Base-by-base conservation (phyloP, 495 filamentous ascomycete species). In the Jackrogersella minutella region DNA sequence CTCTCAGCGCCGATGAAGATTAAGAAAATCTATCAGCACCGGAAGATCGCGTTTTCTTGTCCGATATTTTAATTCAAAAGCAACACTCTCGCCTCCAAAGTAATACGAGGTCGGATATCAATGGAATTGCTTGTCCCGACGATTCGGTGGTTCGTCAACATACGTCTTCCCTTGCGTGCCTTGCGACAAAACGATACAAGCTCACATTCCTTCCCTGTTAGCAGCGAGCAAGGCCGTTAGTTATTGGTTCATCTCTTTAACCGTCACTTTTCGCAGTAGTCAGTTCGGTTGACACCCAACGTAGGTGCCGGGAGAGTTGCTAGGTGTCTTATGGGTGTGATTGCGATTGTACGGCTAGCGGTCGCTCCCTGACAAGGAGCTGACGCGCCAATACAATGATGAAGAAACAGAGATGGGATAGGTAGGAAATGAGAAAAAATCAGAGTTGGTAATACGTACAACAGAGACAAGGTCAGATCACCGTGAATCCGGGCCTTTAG, bases 401-500 rank as follows among this genome's bases (percentile, higher is more conserved):
- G 33, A 58, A 63, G 50, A 31, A 52, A 24, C 21, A 34, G 31
- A 9, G 50, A 58, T 39, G 1, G 49, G 47, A 17, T 22, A 31
- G 14, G 47, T 36, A 41, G 24, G 47, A 11, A 66, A 14, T 8
- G 19, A 52, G 17, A 58, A 16, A 21, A 17, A n/a, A n/a, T n/a
- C n/a, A n/a, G 36, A 30, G 14, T 8, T 19, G 43, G n/a, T 33
- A 19, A 8, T 13, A 79, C 91, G 80, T 81, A 94, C 92, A 97
- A 84, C 68, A 97, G 81, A 51, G 90, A 88, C 52, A 97, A 73
- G 36, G 91, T 95, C 70, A 96, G 79, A 81, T 96, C 93, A 76
- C 93, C 92, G 71, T 94, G 90, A 74, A 97, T 95, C 79, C 91
- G 91, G 16, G 93, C 93, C 85, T 96, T 96, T 1, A 97, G 80